phyloP scores from a whole-genome alignment of 2,329 filamentous ascomycete species.

The Penicillium janthinellum region DNA sequence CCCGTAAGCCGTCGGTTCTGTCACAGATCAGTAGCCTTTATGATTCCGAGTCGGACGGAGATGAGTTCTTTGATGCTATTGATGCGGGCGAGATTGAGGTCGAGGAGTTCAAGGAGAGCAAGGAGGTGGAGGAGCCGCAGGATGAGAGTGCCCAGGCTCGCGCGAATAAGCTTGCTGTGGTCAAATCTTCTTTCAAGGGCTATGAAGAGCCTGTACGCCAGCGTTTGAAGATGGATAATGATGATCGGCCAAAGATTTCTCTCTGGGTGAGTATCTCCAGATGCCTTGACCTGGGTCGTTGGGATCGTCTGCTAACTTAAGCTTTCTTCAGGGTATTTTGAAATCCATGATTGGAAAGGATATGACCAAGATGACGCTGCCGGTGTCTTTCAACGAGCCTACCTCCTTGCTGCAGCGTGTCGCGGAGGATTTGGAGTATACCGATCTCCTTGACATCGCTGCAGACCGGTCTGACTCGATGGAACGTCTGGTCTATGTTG shows the following conservation, averaged over 20 bases:
- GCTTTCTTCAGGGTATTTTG: constrained; percentile 70
- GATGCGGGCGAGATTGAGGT: constrained; percentile 85
- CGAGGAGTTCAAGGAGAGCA: constrained; percentile 59
- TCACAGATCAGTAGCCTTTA: constrained; percentile 73
- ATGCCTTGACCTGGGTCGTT: not conserved
- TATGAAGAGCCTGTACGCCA: constrained; percentile 87
- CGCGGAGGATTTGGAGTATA: constrained; percentile 97
- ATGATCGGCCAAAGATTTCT: constrained; percentile 89
- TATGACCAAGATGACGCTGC: constrained; percentile 99
- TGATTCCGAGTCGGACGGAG: constrained; percentile 74
- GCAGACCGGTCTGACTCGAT: constrained; percentile 83
- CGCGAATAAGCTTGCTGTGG: constrained; percentile 59
- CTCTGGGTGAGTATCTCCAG: constrained; percentile 73
- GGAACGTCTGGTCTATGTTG: constrained; percentile 91
- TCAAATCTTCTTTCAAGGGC: constrained; percentile 77
- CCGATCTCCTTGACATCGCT: constrained; percentile 85
- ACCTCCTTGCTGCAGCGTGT: constrained; percentile 94
- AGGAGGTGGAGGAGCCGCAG: constrained; percentile 51
- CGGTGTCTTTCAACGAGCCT: constrained; percentile 97
- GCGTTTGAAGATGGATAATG: constrained; percentile 83
- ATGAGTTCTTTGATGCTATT: constrained; percentile 97
- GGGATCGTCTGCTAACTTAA: not conserved
- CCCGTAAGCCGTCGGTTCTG: constrained; percentile 66
- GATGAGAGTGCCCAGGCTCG: constrained; percentile 46
- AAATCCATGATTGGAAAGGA: constrained; percentile 99